Base-by-base conservation (phyloP, 2,329 filamentous ascomycete species). In the Cladophialophora exuberans region DNA sequence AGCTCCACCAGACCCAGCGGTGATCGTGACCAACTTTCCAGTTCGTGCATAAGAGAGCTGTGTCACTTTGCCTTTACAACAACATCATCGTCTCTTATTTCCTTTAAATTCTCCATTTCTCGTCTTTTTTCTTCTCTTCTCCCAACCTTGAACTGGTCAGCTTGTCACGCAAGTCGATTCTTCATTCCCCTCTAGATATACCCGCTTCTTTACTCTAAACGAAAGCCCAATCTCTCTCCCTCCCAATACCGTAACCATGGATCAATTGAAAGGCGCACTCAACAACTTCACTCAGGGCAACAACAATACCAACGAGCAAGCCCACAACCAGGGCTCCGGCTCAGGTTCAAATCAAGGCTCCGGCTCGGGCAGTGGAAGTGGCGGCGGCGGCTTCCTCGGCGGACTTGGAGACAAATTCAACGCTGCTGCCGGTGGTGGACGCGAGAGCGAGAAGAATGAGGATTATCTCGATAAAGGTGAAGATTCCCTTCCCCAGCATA, bases 391-490 rank as follows among this genome's bases (percentile, higher is more conserved):
- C 53, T 56, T 62, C 70, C 69, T 82, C 44, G 76, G 81, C 57
- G 83, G 85, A 57, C 70, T 91, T 61, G 80, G 83, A 69, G 81
- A 86, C 74, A 90, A 89, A 76, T 48, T 92, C 56, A 89, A 93
- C 76, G 69, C 73, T 54, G 78, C 85, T 62, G 87, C 86, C 17
- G 89, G 89, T 30, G 89, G 89, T 49, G 89, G 89, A 31, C 73
- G 73, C 28, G 77, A 88, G 72, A 84, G 86, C 68, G 89, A 93
- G 81, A 86, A 90, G 82, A 88, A 91, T 64, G 89, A 94, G 72
- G 88, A 93, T 67, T 74, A 71, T n/a, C 82, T 94, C 48, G 89
- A 94, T 76, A 94, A 94, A 76, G 86, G 88, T 90, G 70, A 44
- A 6, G 15, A 39, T 20, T 20, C 18, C 18, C 18, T 18, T n/a